Evolutionary conservation across 768 basidiomycete species (phyloP), one percentile per base, ranked within the genome.

Genomic region (Kwoniella bestiolae): DNA sequence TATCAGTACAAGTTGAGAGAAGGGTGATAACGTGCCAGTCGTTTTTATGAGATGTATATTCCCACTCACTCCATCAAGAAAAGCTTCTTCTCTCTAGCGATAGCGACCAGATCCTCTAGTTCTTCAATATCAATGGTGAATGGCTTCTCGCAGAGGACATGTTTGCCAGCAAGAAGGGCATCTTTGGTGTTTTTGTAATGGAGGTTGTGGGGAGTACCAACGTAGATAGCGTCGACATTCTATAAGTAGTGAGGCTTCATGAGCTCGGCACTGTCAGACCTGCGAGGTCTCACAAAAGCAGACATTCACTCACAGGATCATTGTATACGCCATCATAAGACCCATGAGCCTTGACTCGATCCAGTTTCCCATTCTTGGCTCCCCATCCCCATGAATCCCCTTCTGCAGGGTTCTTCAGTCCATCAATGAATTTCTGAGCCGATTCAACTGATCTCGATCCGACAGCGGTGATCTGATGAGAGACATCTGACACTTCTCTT

Each of bases 61-160:
- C 35, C 90, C 85, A 35, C 91, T 92, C 91, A 91, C 81, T 94
- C 93, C 92, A 94, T 94, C 73, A 94, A 86, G 84, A 94, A 94
- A 1, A 92, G 85, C 18, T 87, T 86, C 71, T 89, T 83, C 76
- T 91, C 86, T 79, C 89, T 90, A 2, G 93, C 91, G 21, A 91
- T 85, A 9, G 82, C 82, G 21, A 92, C 82, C 25, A 95, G 85
- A 50, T 88, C 86, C n/a, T 86, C 85, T 23, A 92, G 83, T 75
- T 94, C 91, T 2, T 88, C 85, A 5, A 85, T 83, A 74, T 92
- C 93, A 67, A 84, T 85, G 1, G 92, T 94, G 56, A 90, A 89
- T 0, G 91, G 91, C 75, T 95, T 94, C 81, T 95, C 92, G 80
- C 91, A 91, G 26, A 94, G 86, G 45, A 94, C 88, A 78, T 92